These are phyloP conservation scores for Falciphora oryzae DNA, from an alignment of 2,329 filamentous ascomycete species.

Conservation along the genomic window DNA sequence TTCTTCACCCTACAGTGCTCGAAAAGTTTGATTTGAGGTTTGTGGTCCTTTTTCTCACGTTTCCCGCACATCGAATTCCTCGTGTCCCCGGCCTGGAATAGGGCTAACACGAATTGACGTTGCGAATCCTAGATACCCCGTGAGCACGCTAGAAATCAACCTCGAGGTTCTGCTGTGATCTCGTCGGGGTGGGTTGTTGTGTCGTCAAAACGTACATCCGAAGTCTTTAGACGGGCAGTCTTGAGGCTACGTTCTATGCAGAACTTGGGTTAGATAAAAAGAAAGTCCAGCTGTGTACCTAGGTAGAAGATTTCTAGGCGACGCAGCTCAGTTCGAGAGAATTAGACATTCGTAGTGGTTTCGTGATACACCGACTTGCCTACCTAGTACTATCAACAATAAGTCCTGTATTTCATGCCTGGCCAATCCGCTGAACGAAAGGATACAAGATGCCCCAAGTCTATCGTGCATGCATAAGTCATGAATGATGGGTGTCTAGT, in stretches of 20 bases:
- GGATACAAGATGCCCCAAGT: not conserved
- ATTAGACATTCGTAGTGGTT: not conserved
- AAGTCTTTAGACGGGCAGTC: not conserved
- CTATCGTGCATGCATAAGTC: not conserved
- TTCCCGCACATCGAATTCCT: not conserved
- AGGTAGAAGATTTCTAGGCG: not conserved
- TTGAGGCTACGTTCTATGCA: not conserved
- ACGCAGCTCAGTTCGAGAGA: not conserved
- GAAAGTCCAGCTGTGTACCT: not conserved
- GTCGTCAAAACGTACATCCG: not conserved
- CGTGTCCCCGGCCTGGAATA: not conserved
- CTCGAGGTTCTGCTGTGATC: slow-evolving; percentile 80
- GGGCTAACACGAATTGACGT: not conserved
- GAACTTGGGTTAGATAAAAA: not conserved
- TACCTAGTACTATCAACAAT: no score
- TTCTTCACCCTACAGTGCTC: slow-evolving; percentile 86
- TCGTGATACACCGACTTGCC: not conserved
- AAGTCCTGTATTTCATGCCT: not conserved
- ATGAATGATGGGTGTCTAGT: not conserved
- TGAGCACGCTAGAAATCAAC: slow-evolving; percentile 91
- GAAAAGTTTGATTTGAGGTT: slow-evolving; percentile 88
- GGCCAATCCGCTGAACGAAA: not conserved
- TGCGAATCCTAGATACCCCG: slow-evolving; percentile 60
- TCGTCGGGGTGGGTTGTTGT: not conserved
- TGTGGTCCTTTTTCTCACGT: slow-evolving; percentile 21